Conservation (phyloP, 2,329 filamentous ascomycete species). For the Aspergillus sp. region DNA sequence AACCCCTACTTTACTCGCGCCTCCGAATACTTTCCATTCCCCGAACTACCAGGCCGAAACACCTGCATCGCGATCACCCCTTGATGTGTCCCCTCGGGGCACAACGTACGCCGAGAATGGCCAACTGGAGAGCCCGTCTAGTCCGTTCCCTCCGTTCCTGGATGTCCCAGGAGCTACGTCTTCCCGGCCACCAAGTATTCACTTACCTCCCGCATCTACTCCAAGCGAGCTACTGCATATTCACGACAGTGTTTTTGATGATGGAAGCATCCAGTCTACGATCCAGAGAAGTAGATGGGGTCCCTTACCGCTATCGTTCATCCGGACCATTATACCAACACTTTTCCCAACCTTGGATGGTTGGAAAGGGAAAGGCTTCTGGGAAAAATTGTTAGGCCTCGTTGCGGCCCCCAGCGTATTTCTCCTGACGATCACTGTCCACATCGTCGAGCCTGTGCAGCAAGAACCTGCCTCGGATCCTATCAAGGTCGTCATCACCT, state of each 20-base stretch:
- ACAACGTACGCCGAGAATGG: constrained; percentile 13
- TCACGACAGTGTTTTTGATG: constrained; percentile 32
- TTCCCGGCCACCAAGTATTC: constrained; percentile 55
- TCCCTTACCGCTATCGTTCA: constrained; percentile 69
- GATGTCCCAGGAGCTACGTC: constrained; percentile 53
- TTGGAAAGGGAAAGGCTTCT: constrained; percentile 79
- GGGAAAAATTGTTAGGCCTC: constrained; percentile 77
- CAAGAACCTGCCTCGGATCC: constrained; percentile 49
- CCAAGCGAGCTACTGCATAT: constrained; percentile 29
- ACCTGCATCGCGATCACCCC: constrained; percentile 21
- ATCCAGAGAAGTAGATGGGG: constrained; percentile 73
- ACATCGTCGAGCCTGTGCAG: constrained; percentile 74
- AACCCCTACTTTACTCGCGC: constrained; percentile 43
- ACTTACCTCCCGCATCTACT: constrained; percentile 49
- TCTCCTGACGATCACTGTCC: constrained; percentile 81
- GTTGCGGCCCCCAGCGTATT: constrained; percentile 89
- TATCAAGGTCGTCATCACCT: constrained; percentile 24
- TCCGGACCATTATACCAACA: constrained; percentile 60
- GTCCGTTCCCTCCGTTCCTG: constrained; percentile 67
- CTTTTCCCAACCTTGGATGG: constrained; percentile 83
- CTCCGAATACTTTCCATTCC: constrained; percentile 37
- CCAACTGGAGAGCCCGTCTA: constrained; percentile 41
- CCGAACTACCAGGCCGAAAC: constrained; percentile 33
- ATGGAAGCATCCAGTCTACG: constrained; percentile 38
- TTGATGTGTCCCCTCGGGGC: constrained; percentile 29